Percentiles rank a stretch among this genome's conserved stretches.
Conservation (phyloP, 345 rosid genomes). For the Gossypium stocksii region DNA sequence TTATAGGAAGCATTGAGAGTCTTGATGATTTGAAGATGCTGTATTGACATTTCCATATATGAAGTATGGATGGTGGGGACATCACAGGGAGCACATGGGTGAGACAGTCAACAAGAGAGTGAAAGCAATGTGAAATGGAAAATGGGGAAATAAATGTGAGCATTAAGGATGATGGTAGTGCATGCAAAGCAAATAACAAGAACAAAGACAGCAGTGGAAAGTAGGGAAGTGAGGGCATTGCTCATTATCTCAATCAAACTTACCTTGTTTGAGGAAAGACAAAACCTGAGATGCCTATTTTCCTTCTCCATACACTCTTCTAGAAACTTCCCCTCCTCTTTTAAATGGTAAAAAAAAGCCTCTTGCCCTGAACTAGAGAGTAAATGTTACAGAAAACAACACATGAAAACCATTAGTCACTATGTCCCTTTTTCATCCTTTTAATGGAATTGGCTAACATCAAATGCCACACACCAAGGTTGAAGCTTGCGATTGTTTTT, state of each 20-base stretch:
- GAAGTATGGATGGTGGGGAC: not conserved
- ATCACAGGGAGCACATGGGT: constrained; percentile 24
- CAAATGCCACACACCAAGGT: not conserved
- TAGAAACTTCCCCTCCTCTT: constrained; percentile 55
- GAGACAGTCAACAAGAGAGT: not conserved
- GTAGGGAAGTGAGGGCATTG: constrained; percentile 20
- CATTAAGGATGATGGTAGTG: not conserved
- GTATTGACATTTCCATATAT: too few relatives aligned
- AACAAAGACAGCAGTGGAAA: constrained; percentile 45
- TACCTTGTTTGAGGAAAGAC: constrained; percentile 44
- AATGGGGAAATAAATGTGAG: constrained; percentile 8
- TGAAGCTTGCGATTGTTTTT: constrained; percentile 14
- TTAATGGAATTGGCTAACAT: constrained; percentile 1
- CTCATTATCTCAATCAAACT: constrained; percentile 33
- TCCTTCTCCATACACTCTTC: constrained; percentile 57
- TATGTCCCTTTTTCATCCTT: constrained; percentile 31
- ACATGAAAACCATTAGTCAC: constrained; percentile 62
- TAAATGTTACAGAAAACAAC: constrained; percentile 63
- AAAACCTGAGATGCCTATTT: constrained; percentile 81
- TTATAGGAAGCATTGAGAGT: too few relatives aligned
- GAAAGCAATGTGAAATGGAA: not conserved
- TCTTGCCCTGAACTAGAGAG: too few relatives aligned
- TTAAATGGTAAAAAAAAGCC: constrained; percentile 26
- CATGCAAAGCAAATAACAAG: constrained; percentile 9
- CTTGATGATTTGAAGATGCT: too few relatives aligned